These are phyloP conservation scores for Diaporthe longicolla DNA, from an alignment of 2,329 filamentous ascomycete genomes.

Conservation along the genomic window DNA sequence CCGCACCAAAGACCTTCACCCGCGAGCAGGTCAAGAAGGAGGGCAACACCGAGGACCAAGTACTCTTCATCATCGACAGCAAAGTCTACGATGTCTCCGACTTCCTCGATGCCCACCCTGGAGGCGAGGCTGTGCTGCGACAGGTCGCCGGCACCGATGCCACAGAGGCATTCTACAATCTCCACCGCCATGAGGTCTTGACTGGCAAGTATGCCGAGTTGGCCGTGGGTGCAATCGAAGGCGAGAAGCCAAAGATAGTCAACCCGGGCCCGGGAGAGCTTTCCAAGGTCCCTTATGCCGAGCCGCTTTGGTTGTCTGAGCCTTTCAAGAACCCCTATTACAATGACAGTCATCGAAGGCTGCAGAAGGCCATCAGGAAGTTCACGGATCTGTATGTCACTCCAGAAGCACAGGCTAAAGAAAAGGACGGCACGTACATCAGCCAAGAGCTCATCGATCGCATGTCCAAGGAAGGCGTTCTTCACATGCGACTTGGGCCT, in stretches of 20 bases:
- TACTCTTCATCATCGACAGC: conserved; percentile 89
- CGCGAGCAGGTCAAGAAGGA: conserved; percentile 80
- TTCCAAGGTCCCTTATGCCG: conserved; percentile 84
- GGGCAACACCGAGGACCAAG: conserved; percentile 76
- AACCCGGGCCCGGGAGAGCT: conserved; percentile 79
- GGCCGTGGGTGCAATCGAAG: conserved; percentile 80
- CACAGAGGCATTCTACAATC: conserved; percentile 89
- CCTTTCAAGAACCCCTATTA: conserved; percentile 86
- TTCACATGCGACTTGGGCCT: conserved; percentile 87
- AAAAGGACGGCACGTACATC: conserved; percentile 81
- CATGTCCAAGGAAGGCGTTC: conserved; percentile 80
- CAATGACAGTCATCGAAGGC: conserved; percentile 77
- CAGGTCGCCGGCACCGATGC: conserved; percentile 88
- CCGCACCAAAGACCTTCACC: conserved; percentile 65
- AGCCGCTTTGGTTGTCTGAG: conserved; percentile 85
- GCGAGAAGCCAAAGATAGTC: conserved; percentile 82
- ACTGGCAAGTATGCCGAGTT: conserved; percentile 79
- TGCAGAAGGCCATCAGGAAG: conserved; percentile 78
- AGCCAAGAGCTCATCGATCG: conserved; percentile 80
- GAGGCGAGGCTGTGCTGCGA: conserved; percentile 82
- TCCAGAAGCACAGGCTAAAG: conserved; percentile 81
- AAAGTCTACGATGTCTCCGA: conserved; percentile 90
- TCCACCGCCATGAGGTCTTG: conserved; percentile 91
- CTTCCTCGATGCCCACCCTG: conserved; percentile 88
- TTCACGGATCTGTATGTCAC: conserved; percentile 81